Evolutionary conservation across 345 rosid genomes (phyloP).

Genomic region (Salix purpurea): DNA sequence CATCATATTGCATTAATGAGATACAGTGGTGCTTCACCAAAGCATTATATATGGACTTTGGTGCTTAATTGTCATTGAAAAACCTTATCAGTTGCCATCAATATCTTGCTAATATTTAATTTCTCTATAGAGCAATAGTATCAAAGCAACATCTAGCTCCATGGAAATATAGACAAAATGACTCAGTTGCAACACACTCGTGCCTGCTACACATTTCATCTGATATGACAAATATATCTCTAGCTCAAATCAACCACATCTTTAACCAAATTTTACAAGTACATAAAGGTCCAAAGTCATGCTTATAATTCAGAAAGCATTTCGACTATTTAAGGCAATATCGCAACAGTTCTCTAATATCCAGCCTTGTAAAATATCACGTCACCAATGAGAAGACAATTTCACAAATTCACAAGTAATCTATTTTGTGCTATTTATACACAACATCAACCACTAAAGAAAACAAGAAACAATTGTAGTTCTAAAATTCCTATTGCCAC

Average conservation of each 20-base stretch:
- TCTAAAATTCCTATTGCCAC: neutral
- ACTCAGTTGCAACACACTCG: neutral
- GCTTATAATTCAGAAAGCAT: neutral
- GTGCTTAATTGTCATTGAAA: neutral
- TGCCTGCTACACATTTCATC: neutral
- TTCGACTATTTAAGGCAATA: neutral
- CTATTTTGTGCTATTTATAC: neutral
- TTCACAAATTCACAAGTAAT: neutral
- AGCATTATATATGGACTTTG: neutral
- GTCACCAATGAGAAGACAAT: neutral
- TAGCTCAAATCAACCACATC: neutral
- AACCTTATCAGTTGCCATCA: neutral
- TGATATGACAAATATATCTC: neutral
- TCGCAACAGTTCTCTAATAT: neutral
- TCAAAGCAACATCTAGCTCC: neutral
- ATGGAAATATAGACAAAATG: neutral
- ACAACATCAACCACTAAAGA: neutral
- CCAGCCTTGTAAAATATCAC: neutral
- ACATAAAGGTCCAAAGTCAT: neutral
- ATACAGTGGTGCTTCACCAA: neutral
- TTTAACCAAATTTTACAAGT: neutral
- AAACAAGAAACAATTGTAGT: neutral
- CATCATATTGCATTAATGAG: neutral
- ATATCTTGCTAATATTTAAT: neutral
- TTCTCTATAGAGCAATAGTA: too few species aligned